Evolutionary conservation across 2,329 filamentous ascomycete genomes (phyloP).

Genomic region (Apiospora pterosperma): DNA sequence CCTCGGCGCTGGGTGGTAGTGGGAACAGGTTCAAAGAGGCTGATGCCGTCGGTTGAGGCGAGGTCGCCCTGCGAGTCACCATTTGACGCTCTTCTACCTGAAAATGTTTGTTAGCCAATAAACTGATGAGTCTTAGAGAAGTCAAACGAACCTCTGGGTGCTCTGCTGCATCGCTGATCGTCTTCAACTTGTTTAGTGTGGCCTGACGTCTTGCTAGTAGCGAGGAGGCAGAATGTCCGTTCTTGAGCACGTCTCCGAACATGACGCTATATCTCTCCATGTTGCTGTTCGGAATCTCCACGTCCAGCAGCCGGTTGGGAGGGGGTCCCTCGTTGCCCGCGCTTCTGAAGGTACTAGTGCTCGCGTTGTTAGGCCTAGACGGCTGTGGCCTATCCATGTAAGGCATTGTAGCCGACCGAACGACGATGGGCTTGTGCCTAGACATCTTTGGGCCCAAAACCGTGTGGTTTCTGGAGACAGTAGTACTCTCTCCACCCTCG

Average conservation of each 20-base stretch:
- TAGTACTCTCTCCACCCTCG: not conserved
- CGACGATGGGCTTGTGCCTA: slow-evolving; percentile 32
- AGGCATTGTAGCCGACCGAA: slow-evolving; percentile 38
- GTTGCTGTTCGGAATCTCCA: slow-evolving; percentile 76
- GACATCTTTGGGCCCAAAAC: slow-evolving; percentile 24
- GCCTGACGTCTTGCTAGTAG: slow-evolving; percentile 57
- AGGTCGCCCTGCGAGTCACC: slow-evolving; percentile 40
- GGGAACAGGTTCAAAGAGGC: slow-evolving; percentile 44
- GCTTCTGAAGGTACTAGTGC: slow-evolving; percentile 4
- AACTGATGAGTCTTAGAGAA: not conserved
- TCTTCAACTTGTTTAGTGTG: slow-evolving; percentile 51
- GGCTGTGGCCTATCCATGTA: slow-evolving; percentile 14
- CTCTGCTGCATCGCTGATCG: not conserved
- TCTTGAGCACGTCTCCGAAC: slow-evolving; percentile 73
- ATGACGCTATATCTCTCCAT: slow-evolving; percentile 93
- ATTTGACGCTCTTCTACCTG: not conserved
- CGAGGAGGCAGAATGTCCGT: slow-evolving; percentile 29
- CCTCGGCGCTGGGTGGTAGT: slow-evolving; percentile 23
- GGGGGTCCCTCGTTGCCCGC: slow-evolving; percentile 9
- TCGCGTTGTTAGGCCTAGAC: slow-evolving; percentile 10
- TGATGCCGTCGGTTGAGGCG: slow-evolving; percentile 44
- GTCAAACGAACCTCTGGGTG: not conserved
- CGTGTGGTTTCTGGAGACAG: slow-evolving; percentile 33
- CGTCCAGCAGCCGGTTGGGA: slow-evolving; percentile 51
- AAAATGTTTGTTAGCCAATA: not conserved